Evolutionary conservation across 768 basidiomycete species (phyloP), one percentile per base, ranked within the genome.

Genomic region (Trichaptum fuscoviolaceum): DNA sequence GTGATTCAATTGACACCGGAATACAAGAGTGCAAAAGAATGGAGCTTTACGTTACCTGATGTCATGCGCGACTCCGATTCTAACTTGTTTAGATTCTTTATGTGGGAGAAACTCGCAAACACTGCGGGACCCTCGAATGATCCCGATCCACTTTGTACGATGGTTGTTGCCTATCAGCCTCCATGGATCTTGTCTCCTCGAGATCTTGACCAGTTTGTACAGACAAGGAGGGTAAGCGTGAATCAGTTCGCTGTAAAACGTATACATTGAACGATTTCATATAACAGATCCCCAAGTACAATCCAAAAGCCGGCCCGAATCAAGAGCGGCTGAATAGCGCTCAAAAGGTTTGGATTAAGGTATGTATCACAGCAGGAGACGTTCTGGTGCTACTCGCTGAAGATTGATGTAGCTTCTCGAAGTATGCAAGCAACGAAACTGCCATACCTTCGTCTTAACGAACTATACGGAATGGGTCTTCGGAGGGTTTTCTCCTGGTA

Each of bases 391-490:
- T 15, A 24, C 15, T 17, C 25, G 63, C 7, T 17, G 26, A 42
- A 25, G 2, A 42, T 74, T 60, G 8, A 7, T 42, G 24, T 58
- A 81, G 79, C 52, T 82, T 25, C 82, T 77, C 76, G 81, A 83
- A 64, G 65, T 73, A 15, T 83, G 81, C 62, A 64, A 74, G 23
- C 71, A 71, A n/a, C 75, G 70, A 57, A 71, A 73, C 35, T 77
- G 75, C 58, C 77, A 71, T 0, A 79, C 74, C 72, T 82, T 81
- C 66, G 75, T 83, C 25, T 57, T 82, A n/a, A 81, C 80, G 18
- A 79, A 76, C 15, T 82, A 82, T 58, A 75, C 73, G 23, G 75
- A 77, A 42, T 82, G 81, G 81, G 75, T 77, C 7, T 81, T 82
- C 36, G 81, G 81, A 7, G 75, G 73, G 10, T 82, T 82, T 69